Evolutionary conservation across 495 filamentous ascomycete genomes (phyloP), one percentile per base, ranked within the genome.

Genomic region (Pseudevernia furfuracea): DNA sequence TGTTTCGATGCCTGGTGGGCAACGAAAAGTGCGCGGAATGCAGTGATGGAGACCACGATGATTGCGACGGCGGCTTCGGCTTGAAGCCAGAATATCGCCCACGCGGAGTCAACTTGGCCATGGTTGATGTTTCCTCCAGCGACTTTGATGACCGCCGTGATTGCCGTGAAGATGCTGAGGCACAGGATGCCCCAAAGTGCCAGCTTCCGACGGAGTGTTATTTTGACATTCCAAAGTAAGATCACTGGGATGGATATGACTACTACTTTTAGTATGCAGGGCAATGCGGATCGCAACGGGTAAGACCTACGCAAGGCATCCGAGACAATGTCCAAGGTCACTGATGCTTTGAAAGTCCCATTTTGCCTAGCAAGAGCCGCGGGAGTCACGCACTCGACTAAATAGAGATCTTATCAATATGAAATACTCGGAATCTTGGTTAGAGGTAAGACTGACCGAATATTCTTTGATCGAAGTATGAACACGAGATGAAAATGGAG

Each of bases 61-160:
- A 68, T 59, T 1, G 61, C 68, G 15, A 70, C 58, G 12, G 65
- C 60, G 25, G 66, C 68, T 56, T 70, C 68, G n/a, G 56, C 36
- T 39, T 70, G 68, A n/a, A 62, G 12, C 68, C 68, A 70, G 36
- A 68, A 70, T 23, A 61, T 43, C 14, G 49, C 61, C 68, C 68
- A 70, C n/a, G 66, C 53, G 12, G 67, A 52, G 53, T 67, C 67
- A 23, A 67, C 57, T 58, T 61, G 52, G 37, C 59, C 63, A 28
- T 66, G 53, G 43, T 25, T 38, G 25, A 53, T 58, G 17, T 66
- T 43, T 23, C 58, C 66, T 23, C 61, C 67, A 32, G 68, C 62
- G 11, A 66, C 57, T 19, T 62, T 41, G 34, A 70, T 55, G 6
- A 70, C 62, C 32, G 68, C 64, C n/a, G 57, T 58, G 55, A 70